Conservation (phyloP, 768 basidiomycete species). For the Phaeotremella skinneri region DNA sequence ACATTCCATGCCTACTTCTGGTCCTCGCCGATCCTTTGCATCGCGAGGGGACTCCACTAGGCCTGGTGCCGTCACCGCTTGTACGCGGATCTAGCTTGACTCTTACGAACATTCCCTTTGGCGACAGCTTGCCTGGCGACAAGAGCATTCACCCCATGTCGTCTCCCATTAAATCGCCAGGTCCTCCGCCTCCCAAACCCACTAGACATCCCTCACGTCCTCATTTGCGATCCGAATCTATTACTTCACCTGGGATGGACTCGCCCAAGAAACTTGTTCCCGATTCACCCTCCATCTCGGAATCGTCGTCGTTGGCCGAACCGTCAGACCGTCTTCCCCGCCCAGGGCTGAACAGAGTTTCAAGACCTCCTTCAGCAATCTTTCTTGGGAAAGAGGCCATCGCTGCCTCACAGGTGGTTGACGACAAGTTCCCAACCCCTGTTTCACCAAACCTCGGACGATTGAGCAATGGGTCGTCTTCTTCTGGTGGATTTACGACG, state of each 20-base stretch:
- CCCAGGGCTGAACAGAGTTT: background rate
- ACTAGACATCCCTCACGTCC: background rate
- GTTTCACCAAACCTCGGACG: background rate
- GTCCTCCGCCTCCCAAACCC: background rate
- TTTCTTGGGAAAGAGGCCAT: background rate
- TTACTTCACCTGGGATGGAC: background rate
- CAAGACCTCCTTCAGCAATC: background rate
- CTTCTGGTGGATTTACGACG: slow-evolving; percentile 17
- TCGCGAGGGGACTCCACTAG: no score
- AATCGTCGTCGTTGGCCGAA: background rate
- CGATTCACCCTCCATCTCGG: background rate
- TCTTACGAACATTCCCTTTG: no score
- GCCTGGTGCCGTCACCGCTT: no score
- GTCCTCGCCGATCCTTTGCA: no score
- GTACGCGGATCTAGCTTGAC: no score
- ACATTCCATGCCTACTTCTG: no score
- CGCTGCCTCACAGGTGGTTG: background rate
- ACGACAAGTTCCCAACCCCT: background rate
- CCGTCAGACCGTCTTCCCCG: background rate
- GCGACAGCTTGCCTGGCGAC: no score
- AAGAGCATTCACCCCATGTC: background rate
- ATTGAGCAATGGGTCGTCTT: background rate
- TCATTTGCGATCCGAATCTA: background rate
- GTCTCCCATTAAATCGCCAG: background rate
- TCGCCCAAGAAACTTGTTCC: background rate